A percentile compares a stretch with the other conserved stretches of the same genome.
Conservation (phyloP, 1,284 basidiomycete genomes). For the Ganoderma resinaceum region DNA sequence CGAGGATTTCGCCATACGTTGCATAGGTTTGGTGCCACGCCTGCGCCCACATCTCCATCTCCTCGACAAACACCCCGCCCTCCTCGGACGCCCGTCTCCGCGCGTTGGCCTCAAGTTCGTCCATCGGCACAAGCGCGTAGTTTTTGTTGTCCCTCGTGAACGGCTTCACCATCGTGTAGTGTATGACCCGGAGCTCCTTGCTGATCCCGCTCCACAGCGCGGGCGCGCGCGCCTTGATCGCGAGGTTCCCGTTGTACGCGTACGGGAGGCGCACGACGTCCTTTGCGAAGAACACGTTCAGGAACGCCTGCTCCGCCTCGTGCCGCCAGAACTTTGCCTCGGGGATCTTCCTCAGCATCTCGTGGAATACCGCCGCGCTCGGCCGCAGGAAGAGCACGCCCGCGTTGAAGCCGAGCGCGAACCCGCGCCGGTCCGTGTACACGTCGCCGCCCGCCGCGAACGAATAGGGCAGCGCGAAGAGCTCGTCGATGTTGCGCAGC, state of each 20-base stretch:
- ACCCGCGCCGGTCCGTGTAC: constrained; percentile 44
- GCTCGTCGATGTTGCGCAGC: constrained; percentile 51
- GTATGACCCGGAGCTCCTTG: constrained; percentile 46
- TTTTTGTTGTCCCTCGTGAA: constrained; percentile 39
- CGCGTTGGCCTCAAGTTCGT: constrained; percentile 36
- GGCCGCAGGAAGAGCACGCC: constrained; percentile 50
- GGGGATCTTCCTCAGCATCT: constrained; percentile 43
- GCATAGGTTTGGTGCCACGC: constrained; percentile 40
- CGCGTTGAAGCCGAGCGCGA: constrained; percentile 49
- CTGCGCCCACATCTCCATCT: constrained; percentile 45
- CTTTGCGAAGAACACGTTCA: constrained; percentile 52
- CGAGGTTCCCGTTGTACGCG: constrained; percentile 54
- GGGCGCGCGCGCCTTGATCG: constrained; percentile 46
- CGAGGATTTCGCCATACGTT: constrained; percentile 25
- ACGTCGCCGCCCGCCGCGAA: constrained; percentile 54
- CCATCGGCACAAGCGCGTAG: constrained; percentile 35
- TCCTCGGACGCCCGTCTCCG: constrained; percentile 28
- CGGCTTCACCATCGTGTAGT: constrained; percentile 51
- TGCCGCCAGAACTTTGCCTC: constrained; percentile 40
- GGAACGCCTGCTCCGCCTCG: constrained; percentile 53
- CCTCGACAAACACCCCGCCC: constrained; percentile 40
- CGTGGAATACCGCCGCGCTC: constrained; percentile 39
- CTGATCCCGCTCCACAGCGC: constrained; percentile 45
- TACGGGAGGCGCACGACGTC: constrained; percentile 50
- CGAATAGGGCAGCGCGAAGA: constrained; percentile 50